Percentiles rank a stretch among this genome's conserved stretches.
These are phyloP conservation scores for Phyllosticta paracitricarpa DNA, from an alignment of 2,329 filamentous ascomycete species.

Conservation along the genomic window DNA sequence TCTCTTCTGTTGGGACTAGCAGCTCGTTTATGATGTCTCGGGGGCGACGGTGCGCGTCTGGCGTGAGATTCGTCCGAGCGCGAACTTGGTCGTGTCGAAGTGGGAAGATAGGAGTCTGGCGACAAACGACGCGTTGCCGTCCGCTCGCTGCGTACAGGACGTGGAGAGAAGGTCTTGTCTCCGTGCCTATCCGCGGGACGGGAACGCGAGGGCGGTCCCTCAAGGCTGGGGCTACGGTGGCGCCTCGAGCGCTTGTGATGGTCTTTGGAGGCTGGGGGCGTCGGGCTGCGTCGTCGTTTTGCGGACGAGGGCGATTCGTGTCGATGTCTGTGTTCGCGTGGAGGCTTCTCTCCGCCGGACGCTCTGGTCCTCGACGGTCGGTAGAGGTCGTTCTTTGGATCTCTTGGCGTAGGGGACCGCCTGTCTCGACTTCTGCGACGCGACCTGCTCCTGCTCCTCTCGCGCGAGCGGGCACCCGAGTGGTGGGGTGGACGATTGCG, in stretches of 20 bases:
- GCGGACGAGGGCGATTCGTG: constrained; percentile 28
- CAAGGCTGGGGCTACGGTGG: constrained; percentile 24
- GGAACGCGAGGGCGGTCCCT: constrained; percentile 25
- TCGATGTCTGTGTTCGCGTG: constrained; percentile 24
- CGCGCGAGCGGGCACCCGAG: constrained; percentile 18
- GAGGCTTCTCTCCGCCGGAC: constrained; percentile 26
- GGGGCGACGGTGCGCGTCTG: constrained; percentile 20
- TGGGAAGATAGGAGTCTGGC: constrained; percentile 27
- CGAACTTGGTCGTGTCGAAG: constrained; percentile 29
- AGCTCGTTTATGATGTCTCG: constrained; percentile 23
- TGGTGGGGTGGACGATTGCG: constrained; percentile 16
- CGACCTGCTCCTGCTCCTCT: constrained; percentile 8
- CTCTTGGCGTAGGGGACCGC: constrained; percentile 14
- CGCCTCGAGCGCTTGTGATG: constrained; percentile 25
- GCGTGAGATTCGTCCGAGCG: constrained; percentile 31
- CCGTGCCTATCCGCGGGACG: constrained; percentile 21
- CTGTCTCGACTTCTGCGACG: constrained; percentile 24
- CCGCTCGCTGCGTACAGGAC: constrained; percentile 22
- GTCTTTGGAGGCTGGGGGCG: constrained; percentile 24
- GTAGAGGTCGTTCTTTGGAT: constrained; percentile 25
- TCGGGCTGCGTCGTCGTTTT: constrained; percentile 29
- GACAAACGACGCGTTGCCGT: constrained; percentile 22
- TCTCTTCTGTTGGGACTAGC: constrained; percentile 20
- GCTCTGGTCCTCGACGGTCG: constrained; percentile 24
- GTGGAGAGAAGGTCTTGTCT: constrained; percentile 24